Percentiles rank a stretch among this genome's conserved stretches.
Conservation (phyloP, 441 rosid genomes). For the Viola pubescens region DNA sequence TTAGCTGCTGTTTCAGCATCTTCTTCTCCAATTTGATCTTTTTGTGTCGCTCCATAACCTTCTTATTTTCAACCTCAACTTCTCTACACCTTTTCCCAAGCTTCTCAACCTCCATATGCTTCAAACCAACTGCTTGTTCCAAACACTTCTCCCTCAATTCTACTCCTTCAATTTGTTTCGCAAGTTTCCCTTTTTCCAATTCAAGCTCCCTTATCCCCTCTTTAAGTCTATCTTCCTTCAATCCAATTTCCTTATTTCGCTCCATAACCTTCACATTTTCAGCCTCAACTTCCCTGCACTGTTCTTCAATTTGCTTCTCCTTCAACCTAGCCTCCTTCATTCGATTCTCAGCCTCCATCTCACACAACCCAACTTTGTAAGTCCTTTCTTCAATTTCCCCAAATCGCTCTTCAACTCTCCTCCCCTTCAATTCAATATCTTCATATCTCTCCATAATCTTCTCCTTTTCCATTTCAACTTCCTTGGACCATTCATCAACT, state of each 20-base stretch:
- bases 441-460: background rate
- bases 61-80: background rate
- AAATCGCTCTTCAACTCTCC: background rate
- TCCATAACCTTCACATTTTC: background rate
- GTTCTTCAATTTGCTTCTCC: conserved; percentile 4
- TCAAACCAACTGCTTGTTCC: background rate
- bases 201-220: background rate
- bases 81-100: background rate
- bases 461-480: conserved; percentile 1
- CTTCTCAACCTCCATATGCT: background rate
- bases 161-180: background rate
- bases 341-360: background rate
- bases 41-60: background rate
- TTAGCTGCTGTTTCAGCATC: too few relatives aligned
- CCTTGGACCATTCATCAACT: background rate
- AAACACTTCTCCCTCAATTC: background rate
- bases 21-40: too few relatives aligned
- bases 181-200: background rate
- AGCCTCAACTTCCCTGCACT: background rate
- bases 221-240: background rate
- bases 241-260: background rate
- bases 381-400: background rate
- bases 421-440: conserved; percentile 9
- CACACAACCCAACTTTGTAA: background rate
- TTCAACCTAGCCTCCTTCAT: background rate